Evolutionary conservation across 306 rosid species (phyloP), one percentile per base, ranked within the genome.

Genomic region (Cucurbita ficifolia): DNA sequence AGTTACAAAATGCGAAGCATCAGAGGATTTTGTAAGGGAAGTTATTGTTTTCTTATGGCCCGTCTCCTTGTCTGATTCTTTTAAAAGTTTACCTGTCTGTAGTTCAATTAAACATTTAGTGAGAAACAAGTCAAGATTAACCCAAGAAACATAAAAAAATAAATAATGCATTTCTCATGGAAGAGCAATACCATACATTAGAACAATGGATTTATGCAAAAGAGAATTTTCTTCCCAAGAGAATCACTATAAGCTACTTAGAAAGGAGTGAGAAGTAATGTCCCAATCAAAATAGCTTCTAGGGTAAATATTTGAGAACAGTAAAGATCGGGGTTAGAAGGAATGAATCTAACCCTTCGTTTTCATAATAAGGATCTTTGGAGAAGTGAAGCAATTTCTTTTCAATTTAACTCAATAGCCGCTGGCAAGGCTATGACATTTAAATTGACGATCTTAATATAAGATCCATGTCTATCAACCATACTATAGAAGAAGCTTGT

Each of bases 1-100:
- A 12, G 97, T 86, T 5, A 91, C 74, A 75, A 94, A 91, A 78
- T 94, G 96, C 0, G 99, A 88, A 29, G 91, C 97, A 77, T 91
- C 96, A 0, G 84, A 84, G 69, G 96, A 88, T 75, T 91, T 91
- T 2, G 81, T 64, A 18, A 94, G 96, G 2, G 96, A 86, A 21
- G 97, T 83, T 40, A 94, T 82, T 0, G 90, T 65, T 79, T 91
- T 88, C 49, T 89, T 89, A 78, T 94, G 99, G 33, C 96, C 96
- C 16, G 75, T 24, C 70, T 94, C 99, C 90, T 88, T 86, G 38
- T 84, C 90, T 1, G 89, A 81, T 84, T 94, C 96, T 49, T 85
- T 81, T 4, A 94, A 79, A 58, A 87, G 68, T 72, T 91, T 91
- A 39, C 99, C 99, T 0, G 99, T 89, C 98, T 93, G 84, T 70